Evolutionary conservation across 768 basidiomycete species (phyloP), one percentile per base, ranked within the genome.

Genomic region (Termitomyces bulborhizus): DNA sequence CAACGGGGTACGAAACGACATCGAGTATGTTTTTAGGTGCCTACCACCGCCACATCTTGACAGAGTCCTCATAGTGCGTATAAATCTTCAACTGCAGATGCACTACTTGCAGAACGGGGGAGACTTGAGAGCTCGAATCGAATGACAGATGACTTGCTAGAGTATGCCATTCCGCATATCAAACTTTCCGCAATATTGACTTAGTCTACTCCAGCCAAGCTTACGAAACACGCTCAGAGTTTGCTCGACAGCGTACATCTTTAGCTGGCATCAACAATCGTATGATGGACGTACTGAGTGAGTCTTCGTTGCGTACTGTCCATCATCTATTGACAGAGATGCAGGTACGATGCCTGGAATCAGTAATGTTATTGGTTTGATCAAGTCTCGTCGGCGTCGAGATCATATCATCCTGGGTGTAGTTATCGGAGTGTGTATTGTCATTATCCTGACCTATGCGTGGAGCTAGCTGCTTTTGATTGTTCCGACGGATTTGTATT

Each of bases 171-270:
- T 39, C 51, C 31, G 27, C 9, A 46, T 21, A 32, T 42, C 42
- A 39, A 26, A 24, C 42, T 52, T 48, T 52, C 50, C 27, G 42
- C 49, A 53, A 26, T 31, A 52, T 39, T 36, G 45, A 56, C 47
- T 42, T 32, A 34, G 18, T 46, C 29, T n/a, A 29, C 37, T 39
- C 51, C 15, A 98, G 94, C 43, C 97, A 98, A 83, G 97, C 96
- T 29, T 95, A 98, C 65, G 97, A 93, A 66, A 98, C 96, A 3
- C 86, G 97, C 31, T 83, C 91, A 21, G 96, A 98, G 70, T 98
- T 99, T 71, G 74, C 81, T 27, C 81, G 84, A 44, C 97, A 99
- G 69, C 78, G 93, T 32, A 69, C 77, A 11, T 83, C 88, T 21
- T 71, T 99, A 40, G 72, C 82, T 8, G 78, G 84, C 15, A 91